Evolutionary conservation across 176 grass and related monocot genomes (phyloP).

Genomic region (Phoenix dactylifera): DNA sequence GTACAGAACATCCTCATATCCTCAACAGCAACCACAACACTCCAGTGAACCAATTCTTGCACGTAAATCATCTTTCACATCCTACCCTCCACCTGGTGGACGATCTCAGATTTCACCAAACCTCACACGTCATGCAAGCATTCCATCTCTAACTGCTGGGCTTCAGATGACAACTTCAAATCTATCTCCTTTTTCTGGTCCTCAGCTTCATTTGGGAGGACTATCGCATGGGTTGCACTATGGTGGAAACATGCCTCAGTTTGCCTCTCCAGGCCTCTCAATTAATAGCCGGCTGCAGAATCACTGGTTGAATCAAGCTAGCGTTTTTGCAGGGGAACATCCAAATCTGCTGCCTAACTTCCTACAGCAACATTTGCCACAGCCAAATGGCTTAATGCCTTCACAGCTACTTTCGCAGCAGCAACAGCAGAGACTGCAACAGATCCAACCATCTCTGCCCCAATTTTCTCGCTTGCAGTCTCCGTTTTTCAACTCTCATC

Average conservation of each 20-base stretch:
- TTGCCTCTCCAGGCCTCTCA: constrained; percentile 4
- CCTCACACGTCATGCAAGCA: constrained; percentile 17
- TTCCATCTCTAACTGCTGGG: constrained; percentile 1
- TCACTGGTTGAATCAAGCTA: constrained; percentile 3
- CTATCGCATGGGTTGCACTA: constrained; percentile 5
- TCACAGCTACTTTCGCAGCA: constrained; percentile 10
- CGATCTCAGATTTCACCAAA: background rate
- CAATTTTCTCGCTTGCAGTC: constrained; percentile 1
- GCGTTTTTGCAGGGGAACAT: background rate
- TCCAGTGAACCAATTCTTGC: background rate
- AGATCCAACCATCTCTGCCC: background rate
- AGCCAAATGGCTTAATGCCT: background rate
- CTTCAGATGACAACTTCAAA: background rate
- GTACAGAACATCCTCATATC: constrained; percentile 16
- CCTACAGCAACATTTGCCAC: background rate
- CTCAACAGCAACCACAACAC: background rate
- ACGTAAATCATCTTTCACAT: constrained; percentile 16
- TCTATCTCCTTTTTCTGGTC: background rate
- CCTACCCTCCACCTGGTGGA: constrained; percentile 13
- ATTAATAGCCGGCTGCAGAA: background rate
- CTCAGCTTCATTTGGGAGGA: constrained; percentile 13
- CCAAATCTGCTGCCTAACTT: background rate
- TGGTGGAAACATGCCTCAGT: constrained; percentile 7
- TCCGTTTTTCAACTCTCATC: constrained; percentile 8
- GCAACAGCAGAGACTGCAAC: constrained; percentile 8